A percentile compares a stretch with the other conserved stretches of the same genome.
phyloP scores from a whole-genome alignment of 2,329 filamentous ascomycete genomes.

The Anthostomella pinea region DNA sequence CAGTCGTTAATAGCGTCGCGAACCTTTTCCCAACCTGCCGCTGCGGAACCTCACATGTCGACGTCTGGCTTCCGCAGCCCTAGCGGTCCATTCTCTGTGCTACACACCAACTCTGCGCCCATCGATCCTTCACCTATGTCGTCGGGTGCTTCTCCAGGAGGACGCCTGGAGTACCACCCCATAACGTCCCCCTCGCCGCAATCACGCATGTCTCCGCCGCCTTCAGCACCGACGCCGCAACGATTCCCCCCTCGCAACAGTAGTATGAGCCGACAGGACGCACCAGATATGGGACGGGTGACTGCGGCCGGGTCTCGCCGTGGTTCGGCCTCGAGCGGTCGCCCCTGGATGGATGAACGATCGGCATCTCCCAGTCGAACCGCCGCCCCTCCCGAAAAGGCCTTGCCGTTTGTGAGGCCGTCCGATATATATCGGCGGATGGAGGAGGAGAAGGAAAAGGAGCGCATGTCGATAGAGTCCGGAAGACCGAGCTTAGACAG shows the following conservation, averaged over 20 bases:
- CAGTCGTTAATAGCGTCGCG: slow-evolving; percentile 29
- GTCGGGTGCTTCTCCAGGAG: slow-evolving; percentile 4
- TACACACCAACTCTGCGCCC: slow-evolving; percentile 30
- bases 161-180: slow-evolving; percentile 6
- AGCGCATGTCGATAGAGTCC: slow-evolving; percentile 55
- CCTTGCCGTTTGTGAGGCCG: slow-evolving; percentile 65
- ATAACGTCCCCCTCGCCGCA: slow-evolving; percentile 15
- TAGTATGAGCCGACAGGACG: slow-evolving; percentile 51
- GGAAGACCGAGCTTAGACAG: slow-evolving; percentile 56
- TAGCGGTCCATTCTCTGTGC: slow-evolving; percentile 28
- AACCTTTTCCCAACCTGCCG: slow-evolving; percentile 25
- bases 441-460: slow-evolving; percentile 61
- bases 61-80: slow-evolving; percentile 21
- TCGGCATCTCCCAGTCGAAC: slow-evolving; percentile 39
- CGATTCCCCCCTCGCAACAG: slow-evolving; percentile 61
- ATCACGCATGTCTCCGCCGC: slow-evolving; percentile 20
- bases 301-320: slow-evolving; percentile 27
- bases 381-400: slow-evolving; percentile 38
- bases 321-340: slow-evolving; percentile 25
- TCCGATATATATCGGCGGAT: slow-evolving; percentile 74
- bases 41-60: slow-evolving; percentile 15
- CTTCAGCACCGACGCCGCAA: slow-evolving; percentile 31
- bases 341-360: slow-evolving; percentile 35
- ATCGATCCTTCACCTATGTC: slow-evolving; percentile 1
- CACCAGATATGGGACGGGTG: slow-evolving; percentile 25